Evolutionary conservation across 2,329 filamentous ascomycete genomes (phyloP).

Genomic region (Metarhizium sp.): DNA sequence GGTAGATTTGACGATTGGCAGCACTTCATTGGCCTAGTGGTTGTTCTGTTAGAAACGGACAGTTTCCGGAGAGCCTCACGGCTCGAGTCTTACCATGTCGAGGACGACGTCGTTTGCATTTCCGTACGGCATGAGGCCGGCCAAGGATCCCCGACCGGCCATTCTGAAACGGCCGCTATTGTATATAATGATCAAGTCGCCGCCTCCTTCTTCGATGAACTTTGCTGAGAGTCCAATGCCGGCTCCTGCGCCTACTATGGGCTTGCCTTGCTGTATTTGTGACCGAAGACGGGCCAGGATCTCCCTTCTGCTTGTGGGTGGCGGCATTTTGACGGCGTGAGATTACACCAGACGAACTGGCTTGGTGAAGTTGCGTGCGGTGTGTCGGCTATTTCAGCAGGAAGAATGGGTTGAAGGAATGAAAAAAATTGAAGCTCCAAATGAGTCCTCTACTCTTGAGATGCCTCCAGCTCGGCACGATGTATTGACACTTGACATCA

Average conservation of each 20-base stretch:
- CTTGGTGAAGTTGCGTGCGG: not conserved
- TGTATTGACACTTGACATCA: too few species aligned
- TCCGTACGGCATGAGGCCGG: slow-evolving; percentile 62
- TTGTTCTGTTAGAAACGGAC: too few species aligned
- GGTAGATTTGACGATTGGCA: slow-evolving; percentile 53
- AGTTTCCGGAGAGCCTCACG: not conserved
- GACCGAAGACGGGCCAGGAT: slow-evolving; percentile 45
- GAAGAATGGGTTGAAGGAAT: too few species aligned
- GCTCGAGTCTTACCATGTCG: slow-evolving; percentile 44
- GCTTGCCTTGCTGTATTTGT: slow-evolving; percentile 43
- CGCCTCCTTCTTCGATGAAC: slow-evolving; percentile 58
- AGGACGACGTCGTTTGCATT: slow-evolving; percentile 62
- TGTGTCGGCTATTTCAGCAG: too few species aligned
- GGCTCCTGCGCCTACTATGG: slow-evolving; percentile 60
- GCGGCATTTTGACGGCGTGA: slow-evolving; percentile 32
- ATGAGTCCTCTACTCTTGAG: too few species aligned
- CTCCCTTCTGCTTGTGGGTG: slow-evolving; percentile 45
- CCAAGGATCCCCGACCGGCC: slow-evolving; percentile 60
- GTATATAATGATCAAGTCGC: slow-evolving; percentile 63
- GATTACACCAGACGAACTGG: not conserved
- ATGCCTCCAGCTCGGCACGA: too few species aligned
- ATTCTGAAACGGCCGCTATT: slow-evolving; percentile 65
- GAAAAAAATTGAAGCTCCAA: too few species aligned
- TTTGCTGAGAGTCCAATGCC: slow-evolving; percentile 64
- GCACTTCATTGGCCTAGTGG: slow-evolving; percentile 50